Conservation (phyloP, 768 basidiomycete species). For the Sarcomyxa edulis region DNA sequence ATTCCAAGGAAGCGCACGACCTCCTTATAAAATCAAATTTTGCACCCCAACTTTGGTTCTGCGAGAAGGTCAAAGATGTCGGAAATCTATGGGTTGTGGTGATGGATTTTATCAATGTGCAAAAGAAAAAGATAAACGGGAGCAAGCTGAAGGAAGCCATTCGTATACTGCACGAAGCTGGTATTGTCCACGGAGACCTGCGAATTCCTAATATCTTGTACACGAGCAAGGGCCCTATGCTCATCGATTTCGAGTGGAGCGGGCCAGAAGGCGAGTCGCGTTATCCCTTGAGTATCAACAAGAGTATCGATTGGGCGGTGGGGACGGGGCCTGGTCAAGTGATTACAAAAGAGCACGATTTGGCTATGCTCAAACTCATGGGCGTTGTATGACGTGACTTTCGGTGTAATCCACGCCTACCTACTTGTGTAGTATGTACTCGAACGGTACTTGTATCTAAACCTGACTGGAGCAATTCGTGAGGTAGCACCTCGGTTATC, state of each 20-base stretch:
- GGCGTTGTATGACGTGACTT: too few species aligned
- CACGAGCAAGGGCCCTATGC: neutral
- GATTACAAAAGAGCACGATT: constrained; percentile 1
- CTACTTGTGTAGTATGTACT: too few species aligned
- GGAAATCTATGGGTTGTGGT: constrained; percentile 25
- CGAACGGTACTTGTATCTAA: too few species aligned
- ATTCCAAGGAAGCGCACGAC: constrained; percentile 24
- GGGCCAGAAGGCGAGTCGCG: neutral
- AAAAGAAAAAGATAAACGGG: neutral
- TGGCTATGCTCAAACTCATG: too few species aligned
- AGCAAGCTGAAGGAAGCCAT: constrained; percentile 1
- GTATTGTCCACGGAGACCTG: constrained; percentile 1
- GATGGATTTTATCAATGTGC: constrained; percentile 27
- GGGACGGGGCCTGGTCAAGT: neutral
- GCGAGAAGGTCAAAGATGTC: constrained; percentile 4
- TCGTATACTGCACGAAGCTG: neutral
- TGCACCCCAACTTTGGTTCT: constrained; percentile 27
- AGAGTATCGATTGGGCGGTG: neutral
- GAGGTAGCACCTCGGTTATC: too few species aligned
- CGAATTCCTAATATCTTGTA: constrained; percentile 3
- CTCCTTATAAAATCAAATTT: constrained; percentile 19
- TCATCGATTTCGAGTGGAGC: constrained; percentile 8
- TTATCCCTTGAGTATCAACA: neutral
- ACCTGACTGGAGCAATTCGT: too few species aligned
- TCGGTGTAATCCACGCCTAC: too few species aligned